phyloP scores from a whole-genome alignment of 2,329 filamentous ascomycete genomes.

The Metarhizium album region DNA sequence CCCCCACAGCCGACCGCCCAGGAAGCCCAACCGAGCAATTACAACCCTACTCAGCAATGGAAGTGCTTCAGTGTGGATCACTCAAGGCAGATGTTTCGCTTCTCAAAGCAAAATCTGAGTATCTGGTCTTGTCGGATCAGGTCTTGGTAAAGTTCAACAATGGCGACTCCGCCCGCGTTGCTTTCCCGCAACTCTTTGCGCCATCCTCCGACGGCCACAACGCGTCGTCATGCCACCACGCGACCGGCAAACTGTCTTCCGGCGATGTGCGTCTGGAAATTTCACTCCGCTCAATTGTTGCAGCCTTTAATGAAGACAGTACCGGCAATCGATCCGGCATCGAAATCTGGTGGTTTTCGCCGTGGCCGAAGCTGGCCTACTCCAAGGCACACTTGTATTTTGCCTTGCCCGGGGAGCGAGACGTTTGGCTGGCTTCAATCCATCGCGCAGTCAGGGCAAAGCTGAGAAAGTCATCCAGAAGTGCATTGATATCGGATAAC shows the following conservation, averaged over 20 bases:
- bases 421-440: conserved; percentile 38
- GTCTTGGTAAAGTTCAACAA: conserved; percentile 40
- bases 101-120: conserved; percentile 37
- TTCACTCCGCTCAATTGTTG: conserved; percentile 39
- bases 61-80: conserved; percentile 32
- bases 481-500: conserved; percentile 32
- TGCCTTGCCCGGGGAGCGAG: conserved; percentile 34
- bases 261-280: conserved; percentile 33
- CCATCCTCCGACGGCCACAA: conserved; percentile 12
- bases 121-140: conserved; percentile 40
- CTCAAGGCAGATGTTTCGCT: conserved; percentile 40
- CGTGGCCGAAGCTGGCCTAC: conserved; percentile 32
- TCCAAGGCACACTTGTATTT: conserved; percentile 40
- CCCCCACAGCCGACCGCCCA: conserved; percentile 20
- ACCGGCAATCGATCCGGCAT: conserved; percentile 38
- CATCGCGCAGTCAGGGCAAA: conserved; percentile 30
- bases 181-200: conserved; percentile 35
- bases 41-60: conserved; percentile 24
- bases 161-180: conserved; percentile 33
- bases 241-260: conserved; percentile 18
- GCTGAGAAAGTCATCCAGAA: conserved; percentile 22
- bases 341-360: conserved; percentile 46
- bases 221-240: conserved; percentile 14
- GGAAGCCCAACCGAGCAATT: conserved; percentile 19
- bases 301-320: conserved; percentile 41